Base-by-base conservation (phyloP, 805 yeast species). In the Jamesozyma gamospora region DNA sequence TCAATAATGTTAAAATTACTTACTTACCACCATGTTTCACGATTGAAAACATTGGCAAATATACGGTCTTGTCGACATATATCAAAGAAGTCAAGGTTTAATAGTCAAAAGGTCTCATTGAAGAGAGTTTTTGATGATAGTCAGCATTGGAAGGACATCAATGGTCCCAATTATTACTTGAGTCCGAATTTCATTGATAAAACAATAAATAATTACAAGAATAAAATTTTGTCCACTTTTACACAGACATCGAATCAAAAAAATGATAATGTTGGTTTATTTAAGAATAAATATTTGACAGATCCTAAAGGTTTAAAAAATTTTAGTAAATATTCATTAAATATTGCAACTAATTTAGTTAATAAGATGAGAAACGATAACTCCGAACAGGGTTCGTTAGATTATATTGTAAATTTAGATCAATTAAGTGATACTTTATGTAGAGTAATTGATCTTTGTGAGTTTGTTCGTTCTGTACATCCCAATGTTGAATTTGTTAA, bases 401-500 rank as follows among this genome's bases (percentile, higher is more conserved):
- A 66, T 4, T 84, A 75, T 39, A 72, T 90, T 39, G 55, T 74
- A 32, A 75, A 77, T 38, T 65, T 92, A 46, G 98, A 92, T 56
- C 75, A 86, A 48, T 63, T 92, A 30, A 82, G 95, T 52, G 97
- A 92, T 55, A 74, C 82, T 24, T 62, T 92, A 25, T 92, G 98
- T 56, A 74, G 95, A 41, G 96, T 86, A 5, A 88, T 92, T 31
- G 98, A 92, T 60, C 71, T 90, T 36, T 90, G 95, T 28, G 97
- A 88, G 51, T 90, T 90, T 63, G 76, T 92, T 24, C 67, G 97
- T 35, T 87, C 86, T 18, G 78, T 81, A 1, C 97, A 90, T 56
- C 96, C 97, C 1, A 73, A 79, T 46, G 66, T 66, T 36, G 60
- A 66, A 14, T 86, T 84, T 70, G 70, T 82, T 10, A 69, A 69